Conservation (phyloP, 1,139 yeast species). For the Pichia kudriavzevii region DNA sequence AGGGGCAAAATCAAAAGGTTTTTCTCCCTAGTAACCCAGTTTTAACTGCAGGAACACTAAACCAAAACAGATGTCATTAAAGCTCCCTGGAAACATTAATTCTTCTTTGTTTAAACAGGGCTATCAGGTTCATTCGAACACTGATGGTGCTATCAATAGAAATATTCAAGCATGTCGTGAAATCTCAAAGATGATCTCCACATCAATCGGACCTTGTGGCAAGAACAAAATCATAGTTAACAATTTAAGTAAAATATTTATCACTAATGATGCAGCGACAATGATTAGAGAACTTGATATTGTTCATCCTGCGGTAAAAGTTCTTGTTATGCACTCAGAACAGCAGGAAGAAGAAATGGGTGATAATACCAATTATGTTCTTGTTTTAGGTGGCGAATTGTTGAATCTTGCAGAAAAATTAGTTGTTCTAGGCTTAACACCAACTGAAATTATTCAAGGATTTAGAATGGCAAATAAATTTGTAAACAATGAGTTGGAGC, state of each 20-base stretch:
- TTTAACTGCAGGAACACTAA: too few relatives aligned
- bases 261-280: slow-evolving; percentile 96
- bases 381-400: slow-evolving; percentile 85
- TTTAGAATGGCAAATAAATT: slow-evolving; percentile 74
- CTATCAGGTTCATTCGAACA: slow-evolving; percentile 78
- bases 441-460: slow-evolving; percentile 87
- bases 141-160: slow-evolving; percentile 90
- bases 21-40: too few relatives aligned
- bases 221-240: slow-evolving; percentile 93
- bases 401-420: slow-evolving; percentile 78
- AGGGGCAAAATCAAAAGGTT: too few relatives aligned
- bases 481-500: slow-evolving; percentile 61
- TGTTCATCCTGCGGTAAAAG: slow-evolving; percentile 95
- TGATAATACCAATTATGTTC: slow-evolving; percentile 65
- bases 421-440: slow-evolving; percentile 76
- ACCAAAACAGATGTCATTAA: slow-evolving; percentile 60
- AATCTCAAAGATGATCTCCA: slow-evolving; percentile 81
- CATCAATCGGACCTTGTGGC: slow-evolving; percentile 97
- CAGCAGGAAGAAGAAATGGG: slow-evolving; percentile 94
- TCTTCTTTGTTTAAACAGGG: slow-evolving; percentile 94
- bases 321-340: slow-evolving; percentile 91
- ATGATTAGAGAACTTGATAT: slow-evolving; percentile 89
- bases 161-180: slow-evolving; percentile 94
- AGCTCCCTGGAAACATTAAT: slow-evolving; percentile 88
- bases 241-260: slow-evolving; percentile 69